phyloP scores from a whole-genome alignment of 306 rosid genomes.

The Alnus glutinosa region DNA sequence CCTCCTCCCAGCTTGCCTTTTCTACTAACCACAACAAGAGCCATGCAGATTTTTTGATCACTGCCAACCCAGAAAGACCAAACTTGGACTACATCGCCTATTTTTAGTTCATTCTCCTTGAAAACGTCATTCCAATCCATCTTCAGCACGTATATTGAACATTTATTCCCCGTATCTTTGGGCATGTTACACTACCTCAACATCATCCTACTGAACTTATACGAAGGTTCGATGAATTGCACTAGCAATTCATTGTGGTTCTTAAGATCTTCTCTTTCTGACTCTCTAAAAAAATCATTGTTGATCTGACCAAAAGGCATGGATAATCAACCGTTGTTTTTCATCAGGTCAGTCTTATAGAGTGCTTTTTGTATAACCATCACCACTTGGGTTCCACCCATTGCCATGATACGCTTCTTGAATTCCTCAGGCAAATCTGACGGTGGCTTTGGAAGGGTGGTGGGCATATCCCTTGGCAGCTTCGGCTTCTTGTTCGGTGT shows the following conservation, averaged over 20 bases:
- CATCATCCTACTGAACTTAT: too few species aligned
- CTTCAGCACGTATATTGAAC: slow-evolving; percentile 9
- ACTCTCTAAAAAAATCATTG: background rate
- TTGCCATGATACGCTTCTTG: background rate
- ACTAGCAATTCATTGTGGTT: background rate
- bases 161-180: background rate
- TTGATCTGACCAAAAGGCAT: background rate
- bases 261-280: background rate
- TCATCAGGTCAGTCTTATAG: background rate
- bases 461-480: background rate
- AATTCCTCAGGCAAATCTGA: background rate
- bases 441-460: background rate
- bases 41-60: background rate
- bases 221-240: background rate
- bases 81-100: background rate
- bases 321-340: background rate
- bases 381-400: background rate
- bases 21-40: background rate
- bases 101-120: background rate
- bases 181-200: background rate
- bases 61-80: background rate
- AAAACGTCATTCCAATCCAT: background rate
- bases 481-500: background rate
- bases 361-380: background rate
- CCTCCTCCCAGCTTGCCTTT: too few species aligned